Base-by-base conservation (phyloP, 2,329 filamentous ascomycete genomes). In the Endocalyx cinctus region DNA sequence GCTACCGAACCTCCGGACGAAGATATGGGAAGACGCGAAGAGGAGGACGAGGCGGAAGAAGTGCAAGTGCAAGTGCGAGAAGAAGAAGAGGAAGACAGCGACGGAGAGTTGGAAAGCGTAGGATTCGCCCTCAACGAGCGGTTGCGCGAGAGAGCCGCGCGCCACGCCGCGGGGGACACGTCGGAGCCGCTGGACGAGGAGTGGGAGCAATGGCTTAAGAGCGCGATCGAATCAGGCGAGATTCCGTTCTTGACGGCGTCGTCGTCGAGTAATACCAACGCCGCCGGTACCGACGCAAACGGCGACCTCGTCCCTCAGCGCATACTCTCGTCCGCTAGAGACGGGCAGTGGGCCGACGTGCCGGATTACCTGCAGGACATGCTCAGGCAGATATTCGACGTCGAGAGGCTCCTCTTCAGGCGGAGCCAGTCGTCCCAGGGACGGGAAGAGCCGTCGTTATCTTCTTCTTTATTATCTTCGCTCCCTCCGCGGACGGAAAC, bases 181-280 rank as follows among this genome's bases (percentile, higher is more conserved):
- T 69, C 70, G 12, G 68, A 72, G 29, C 69, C 76, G 17, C 68
- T 85, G 45, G 81, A 85, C 50, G 79, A 82, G 42, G 79, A 82
- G 47, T 85, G 79, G 79, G 82, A 86, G 56, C 79, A 83, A 55
- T 86, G 80, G 74, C 63, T 85, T 39, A 85, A 85, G 58, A 78
- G 80, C 48, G 79, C 75, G 27, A 73, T 82, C 30, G 81, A 85
- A 50, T 68, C 73, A 5, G 80, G 79, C 38, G 64, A 73, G 35
- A 59, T 79, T 23, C 62, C 69, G 13, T 63, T 67, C 31, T 51
- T 72, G 17, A 60, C 64, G 5, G 64, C 67, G 28, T 63, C 69
- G 33, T 63, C 66, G 41, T 47, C 45, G 33, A 52, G 45, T 47
- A 58, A 56, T 47, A 52, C 56, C 51, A 59, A 47, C 54, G n/a